Conservation (phyloP, 176 grass and related monocot species). For the Oryza officinalis region DNA sequence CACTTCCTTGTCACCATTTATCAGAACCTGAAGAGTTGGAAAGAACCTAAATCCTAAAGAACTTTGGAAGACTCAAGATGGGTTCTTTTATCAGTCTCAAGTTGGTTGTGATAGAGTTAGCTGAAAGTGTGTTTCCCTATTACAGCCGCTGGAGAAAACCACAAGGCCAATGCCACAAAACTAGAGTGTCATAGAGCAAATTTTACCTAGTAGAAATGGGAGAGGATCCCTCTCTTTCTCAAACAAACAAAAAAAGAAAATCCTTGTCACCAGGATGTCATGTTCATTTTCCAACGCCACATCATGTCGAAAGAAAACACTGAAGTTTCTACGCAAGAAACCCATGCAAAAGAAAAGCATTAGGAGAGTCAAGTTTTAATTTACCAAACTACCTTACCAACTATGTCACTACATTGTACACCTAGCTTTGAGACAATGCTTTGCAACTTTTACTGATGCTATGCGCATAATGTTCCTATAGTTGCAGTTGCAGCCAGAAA, state of each 20-base stretch:
- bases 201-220: too few relatives aligned
- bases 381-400: slow-evolving; percentile 9
- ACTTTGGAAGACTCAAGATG: too few relatives aligned
- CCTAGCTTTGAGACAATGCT: background rate
- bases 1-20: background rate
- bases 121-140: too few relatives aligned
- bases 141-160: too few relatives aligned
- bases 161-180: too few relatives aligned
- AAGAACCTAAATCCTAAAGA: too few relatives aligned
- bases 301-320: background rate
- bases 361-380: background rate
- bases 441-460: background rate
- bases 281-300: background rate
- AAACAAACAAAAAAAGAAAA: too few relatives aligned
- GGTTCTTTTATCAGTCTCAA: too few relatives aligned
- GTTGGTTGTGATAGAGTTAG: too few relatives aligned
- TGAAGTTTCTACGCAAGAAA: slow-evolving; percentile 1
- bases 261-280: background rate
- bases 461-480: background rate
- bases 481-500: slow-evolving; percentile 4
- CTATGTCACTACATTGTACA: slow-evolving; percentile 24
- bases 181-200: too few relatives aligned
- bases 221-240: too few relatives aligned
- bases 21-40: too few relatives aligned
- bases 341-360: background rate